Evolutionary conservation across 148 eudicot species (phyloP), one percentile per base, ranked within the genome.

Genomic region (Camellia japonica): DNA sequence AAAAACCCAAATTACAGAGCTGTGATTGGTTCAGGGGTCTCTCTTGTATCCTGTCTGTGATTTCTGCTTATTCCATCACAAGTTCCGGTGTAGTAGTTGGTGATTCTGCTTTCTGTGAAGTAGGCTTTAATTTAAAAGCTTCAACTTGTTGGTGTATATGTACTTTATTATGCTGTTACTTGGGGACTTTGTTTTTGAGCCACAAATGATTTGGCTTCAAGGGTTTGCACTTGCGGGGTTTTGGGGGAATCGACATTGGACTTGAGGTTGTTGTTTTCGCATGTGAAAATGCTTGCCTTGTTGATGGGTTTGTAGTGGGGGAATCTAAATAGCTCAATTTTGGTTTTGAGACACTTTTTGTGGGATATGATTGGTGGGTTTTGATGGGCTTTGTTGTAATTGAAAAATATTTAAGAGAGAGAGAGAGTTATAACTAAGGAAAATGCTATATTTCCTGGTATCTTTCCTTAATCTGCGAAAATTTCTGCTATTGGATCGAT

Each of bases 391-490:
- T 70, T 46, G 74, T n/a, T 47, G 14, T 76, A 41, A 18, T 72
- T 7, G 10, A 10, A 6, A 72, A 19, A 5, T 14, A 30, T 1
- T 10, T 72, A 72, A 72, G 11, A 19, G 75, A 23, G 61, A 78
- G 69, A 71, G 79, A 51, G 49, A 69, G 82, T 67, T 63, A 47
- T 43, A 51, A 75, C 78, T 81, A 74, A 82, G 78, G 83, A 89
- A 71, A 77, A 90, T 90, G 94, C 80, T 56, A 70, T 73, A 74
- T 82, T 71, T 74, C 20, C 23, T 80, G 87, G 71, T 81, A 75
- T 74, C 72, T 81, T 81, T 68, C 73, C 81, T 80, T 82, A 80
- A 81, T 78, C 79, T 76, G 46, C 86, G 75, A 61, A 80, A 58
- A 46, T 60, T 73, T 83, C 62, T 63, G 76, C 59, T 81, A 63